phyloP scores from a whole-genome alignment of 495 filamentous ascomycete species.

The Staphylotrichum tortipilum region DNA sequence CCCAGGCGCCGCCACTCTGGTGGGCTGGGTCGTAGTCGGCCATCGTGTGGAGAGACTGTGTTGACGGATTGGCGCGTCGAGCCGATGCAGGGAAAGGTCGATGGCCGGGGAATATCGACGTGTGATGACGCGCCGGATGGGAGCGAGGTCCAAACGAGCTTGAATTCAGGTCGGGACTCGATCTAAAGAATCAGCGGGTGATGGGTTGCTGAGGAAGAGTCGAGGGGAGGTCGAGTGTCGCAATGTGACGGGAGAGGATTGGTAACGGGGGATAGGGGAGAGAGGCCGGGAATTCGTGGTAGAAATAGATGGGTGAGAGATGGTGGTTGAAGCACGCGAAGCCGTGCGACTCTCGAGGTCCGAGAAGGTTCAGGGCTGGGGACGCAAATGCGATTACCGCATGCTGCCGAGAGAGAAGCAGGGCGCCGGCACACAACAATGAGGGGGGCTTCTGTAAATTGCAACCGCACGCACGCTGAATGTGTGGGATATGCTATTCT shows the following conservation, averaged over 20 bases:
- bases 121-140: neutral
- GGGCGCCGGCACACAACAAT: neutral
- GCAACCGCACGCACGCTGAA: neutral
- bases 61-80: no score
- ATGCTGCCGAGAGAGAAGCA: conserved; percentile 2
- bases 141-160: neutral
- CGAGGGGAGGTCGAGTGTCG: neutral
- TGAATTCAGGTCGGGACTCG: neutral
- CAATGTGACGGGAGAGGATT: neutral
- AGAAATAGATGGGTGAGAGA: neutral
- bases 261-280: neutral
- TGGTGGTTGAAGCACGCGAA: no score
- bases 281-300: neutral
- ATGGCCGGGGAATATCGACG: no score
- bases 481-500: neutral
- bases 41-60: conserved; percentile 19
- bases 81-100: neutral
- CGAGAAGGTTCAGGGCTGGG: neutral
- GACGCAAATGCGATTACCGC: neutral
- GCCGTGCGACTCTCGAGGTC: no score
- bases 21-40: conserved; percentile 29
- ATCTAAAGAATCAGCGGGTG: no score
- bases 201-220: no score
- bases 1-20: conserved; percentile 31
- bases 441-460: neutral